These are phyloP conservation scores for Plasmodium sp. DNA, from an alignment of 169 alveolate genomes.

Conservation along the genomic window DNA sequence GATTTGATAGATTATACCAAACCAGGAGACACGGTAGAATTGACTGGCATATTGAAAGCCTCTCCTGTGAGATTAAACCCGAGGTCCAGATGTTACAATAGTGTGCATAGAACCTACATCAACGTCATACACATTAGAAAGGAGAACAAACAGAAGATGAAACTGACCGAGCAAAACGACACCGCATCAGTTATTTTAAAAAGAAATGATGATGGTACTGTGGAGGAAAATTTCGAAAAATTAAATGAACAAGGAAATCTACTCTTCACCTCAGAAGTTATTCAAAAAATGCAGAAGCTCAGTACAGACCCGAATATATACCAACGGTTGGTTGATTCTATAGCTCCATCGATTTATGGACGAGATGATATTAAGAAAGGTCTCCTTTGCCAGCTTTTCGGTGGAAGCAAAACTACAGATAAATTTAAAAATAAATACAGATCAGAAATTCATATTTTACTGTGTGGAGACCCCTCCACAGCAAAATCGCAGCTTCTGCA, in stretches of 20 bases:
- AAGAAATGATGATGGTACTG: conserved; percentile 78
- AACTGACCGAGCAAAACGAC: conserved; percentile 70
- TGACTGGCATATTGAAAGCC: conserved; percentile 97
- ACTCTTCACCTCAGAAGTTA: conserved; percentile 78
- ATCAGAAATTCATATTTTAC: conserved; percentile 96
- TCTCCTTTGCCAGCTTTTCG: conserved; percentile 96
- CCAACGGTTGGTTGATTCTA: conserved; percentile 93
- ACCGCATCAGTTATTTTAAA: conserved; percentile 44
- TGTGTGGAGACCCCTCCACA: conserved; percentile 99
- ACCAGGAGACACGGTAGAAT: conserved; percentile 98
- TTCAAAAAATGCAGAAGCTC: conserved; percentile 87
- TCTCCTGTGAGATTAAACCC: conserved; percentile 93
- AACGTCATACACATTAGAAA: conserved; percentile 92
- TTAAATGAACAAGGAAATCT: conserved; percentile 75
- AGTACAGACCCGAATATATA: conserved; percentile 92
- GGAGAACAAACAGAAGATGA: conserved; percentile 80
- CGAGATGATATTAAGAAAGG: conserved; percentile 96
- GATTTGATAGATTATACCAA: conserved; percentile 95
- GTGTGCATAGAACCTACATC: conserved; percentile 94
- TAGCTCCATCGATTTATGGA: conserved; percentile 99
- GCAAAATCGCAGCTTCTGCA: conserved; percentile 99
- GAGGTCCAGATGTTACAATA: conserved; percentile 91
- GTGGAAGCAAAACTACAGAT: conserved; percentile 93
- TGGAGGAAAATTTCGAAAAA: conserved; percentile 71
- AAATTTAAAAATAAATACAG: conserved; percentile 84